These are phyloP conservation scores for Zasmidium angulare DNA, from an alignment of 2,329 filamentous ascomycete genomes.

Conservation along the genomic window DNA sequence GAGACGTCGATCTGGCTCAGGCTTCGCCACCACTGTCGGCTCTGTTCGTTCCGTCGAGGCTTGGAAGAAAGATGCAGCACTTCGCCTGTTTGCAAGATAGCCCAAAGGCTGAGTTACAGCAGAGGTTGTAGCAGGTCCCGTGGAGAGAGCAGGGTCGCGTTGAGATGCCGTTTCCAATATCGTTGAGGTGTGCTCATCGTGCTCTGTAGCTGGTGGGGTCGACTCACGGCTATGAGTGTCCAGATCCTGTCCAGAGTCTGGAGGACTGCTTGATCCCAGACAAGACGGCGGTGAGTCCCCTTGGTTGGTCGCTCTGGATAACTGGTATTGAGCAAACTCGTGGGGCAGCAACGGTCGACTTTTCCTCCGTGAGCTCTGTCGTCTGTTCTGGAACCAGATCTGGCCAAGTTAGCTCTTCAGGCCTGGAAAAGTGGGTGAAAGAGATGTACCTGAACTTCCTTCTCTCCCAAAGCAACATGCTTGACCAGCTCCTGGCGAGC, in stretches of 20 bases:
- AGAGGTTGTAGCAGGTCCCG: not conserved
- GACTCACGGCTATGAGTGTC: not conserved
- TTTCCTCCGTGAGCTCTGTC: conserved; percentile 89
- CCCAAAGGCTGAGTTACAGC: conserved; percentile 13
- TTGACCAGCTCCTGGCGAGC: conserved; percentile 81
- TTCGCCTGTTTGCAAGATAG: conserved; percentile 49
- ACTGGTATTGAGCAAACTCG: conserved; percentile 58
- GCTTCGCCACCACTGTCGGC: not conserved
- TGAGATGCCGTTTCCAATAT: not conserved
- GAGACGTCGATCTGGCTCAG: conserved; percentile 13
- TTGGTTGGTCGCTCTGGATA: conserved; percentile 22
- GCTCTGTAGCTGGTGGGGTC: not conserved
- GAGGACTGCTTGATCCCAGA: not conserved
- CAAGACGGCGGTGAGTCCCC: not conserved
- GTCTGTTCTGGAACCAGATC: conserved; percentile 98
- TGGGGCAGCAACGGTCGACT: conserved; percentile 78
- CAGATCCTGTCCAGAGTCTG: not conserved
- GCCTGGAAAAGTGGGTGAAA: too few relatives aligned
- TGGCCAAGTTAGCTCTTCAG: conserved; percentile 39
- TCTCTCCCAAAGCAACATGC: conserved; percentile 86
- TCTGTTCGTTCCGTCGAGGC: conserved; percentile 9
- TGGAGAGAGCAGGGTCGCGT: not conserved
- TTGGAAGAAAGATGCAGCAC: conserved; percentile 39
- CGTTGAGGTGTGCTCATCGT: not conserved
- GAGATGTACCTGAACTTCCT: conserved; percentile 81